Base-by-base conservation (phyloP, 495 filamentous ascomycete species). In the Talaromyces trachyspermus region DNA sequence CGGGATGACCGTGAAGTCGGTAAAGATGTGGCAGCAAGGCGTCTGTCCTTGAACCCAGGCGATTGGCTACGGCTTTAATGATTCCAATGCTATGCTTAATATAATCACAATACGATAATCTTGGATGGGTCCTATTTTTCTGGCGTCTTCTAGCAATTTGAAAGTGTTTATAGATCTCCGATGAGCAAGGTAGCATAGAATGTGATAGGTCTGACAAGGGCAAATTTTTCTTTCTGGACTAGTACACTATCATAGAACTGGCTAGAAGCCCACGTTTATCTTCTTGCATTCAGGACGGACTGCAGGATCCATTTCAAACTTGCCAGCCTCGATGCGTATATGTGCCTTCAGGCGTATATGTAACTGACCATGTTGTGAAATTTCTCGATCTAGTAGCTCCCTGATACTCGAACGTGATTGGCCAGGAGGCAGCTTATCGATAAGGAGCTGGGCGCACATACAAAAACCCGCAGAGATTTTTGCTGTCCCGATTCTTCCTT, bases 1-100 rank as follows among this genome's bases (percentile, higher is more conserved):
- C 3, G 70, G 79, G 55, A 81, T 94, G 78, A 68, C 80, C 48
- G 69, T 94, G 41, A 78, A 77, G 54, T 84, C 76, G 54, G 86
- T 94, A 14, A 70, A 80, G 51, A 94, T 94, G 74, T 86, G 75
- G 84, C 81, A 89, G 60, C 84, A 91, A 54, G 52, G 52, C 15
- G 32, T 48, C 53, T 52, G 69, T 60, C 15, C 42, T 15, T 44
- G 27, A 44, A 25, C 39, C 25, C 11, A 42, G 39, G 35, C 17
- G 5, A 10, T 11, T 20, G n/a, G 5, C 22, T 38, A 37, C 35
- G 35, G 18, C n/a, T 38, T 38, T 38, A 9, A 38, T 38, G 18
- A 38, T 22, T 19, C 12, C n/a, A n/a, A n/a, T 38, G 18, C 9
- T 9, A 22, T 38, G 22, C 3, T 38, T 22, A 22, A 8, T 14